A percentile compares a stretch with the other conserved stretches of the same genome.
Conservation (phyloP, 2,329 filamentous ascomycete species). For the Aspergillus alliaceus region DNA sequence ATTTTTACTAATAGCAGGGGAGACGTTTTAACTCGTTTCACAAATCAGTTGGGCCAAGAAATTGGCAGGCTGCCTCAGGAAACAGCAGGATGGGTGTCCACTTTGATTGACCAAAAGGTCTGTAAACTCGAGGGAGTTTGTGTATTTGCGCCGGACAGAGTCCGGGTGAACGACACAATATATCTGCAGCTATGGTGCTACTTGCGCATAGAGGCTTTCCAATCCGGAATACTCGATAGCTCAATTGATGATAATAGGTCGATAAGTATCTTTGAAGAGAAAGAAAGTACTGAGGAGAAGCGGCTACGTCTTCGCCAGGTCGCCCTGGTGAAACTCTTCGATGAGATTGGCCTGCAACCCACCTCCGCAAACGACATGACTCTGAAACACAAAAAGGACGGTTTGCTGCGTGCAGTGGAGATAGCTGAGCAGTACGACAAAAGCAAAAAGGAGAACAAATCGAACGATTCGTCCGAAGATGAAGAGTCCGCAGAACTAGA, state of each 20-base stretch:
- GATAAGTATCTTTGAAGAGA: slow-evolving; percentile 75
- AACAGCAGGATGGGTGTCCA: slow-evolving; percentile 85
- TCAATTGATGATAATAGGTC: slow-evolving; percentile 66
- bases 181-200: slow-evolving; percentile 83
- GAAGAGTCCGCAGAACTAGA: slow-evolving; percentile 91
- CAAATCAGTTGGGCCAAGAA: slow-evolving; percentile 74
- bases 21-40: slow-evolving; percentile 91
- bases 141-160: slow-evolving; percentile 80
- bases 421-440: slow-evolving; percentile 73
- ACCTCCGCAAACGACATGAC: slow-evolving; percentile 71
- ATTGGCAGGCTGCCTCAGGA: slow-evolving; percentile 86
- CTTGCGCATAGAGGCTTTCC: slow-evolving; percentile 73
- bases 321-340: slow-evolving; percentile 81
- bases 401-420: slow-evolving; percentile 82
- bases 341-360: slow-evolving; percentile 82
- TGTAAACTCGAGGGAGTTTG: slow-evolving; percentile 85
- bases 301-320: slow-evolving; percentile 81
- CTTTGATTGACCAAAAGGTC: slow-evolving; percentile 84
- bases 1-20: slow-evolving; percentile 59
- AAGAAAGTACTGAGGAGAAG: slow-evolving; percentile 83
- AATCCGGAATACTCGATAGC: slow-evolving; percentile 54
- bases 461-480: slow-evolving; percentile 55
- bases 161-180: slow-evolving; percentile 91
- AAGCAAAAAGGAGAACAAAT: slow-evolving; percentile 53
- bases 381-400: slow-evolving; percentile 77